These are phyloP conservation scores for Endogone sp. DNA, from an alignment of 192 early-diverging fungal species.

Conservation along the genomic window DNA sequence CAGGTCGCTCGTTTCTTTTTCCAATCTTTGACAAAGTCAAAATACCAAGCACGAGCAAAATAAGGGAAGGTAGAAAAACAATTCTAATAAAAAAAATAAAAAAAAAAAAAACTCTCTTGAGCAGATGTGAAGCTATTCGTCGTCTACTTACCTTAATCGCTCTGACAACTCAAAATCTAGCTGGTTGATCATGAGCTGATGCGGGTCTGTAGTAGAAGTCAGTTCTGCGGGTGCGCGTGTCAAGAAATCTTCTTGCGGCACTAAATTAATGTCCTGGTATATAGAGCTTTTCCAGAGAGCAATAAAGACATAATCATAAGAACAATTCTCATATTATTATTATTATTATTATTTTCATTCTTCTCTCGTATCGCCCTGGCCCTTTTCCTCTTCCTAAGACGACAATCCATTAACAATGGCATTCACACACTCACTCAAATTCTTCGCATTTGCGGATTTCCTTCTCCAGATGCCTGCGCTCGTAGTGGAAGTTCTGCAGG, in stretches of 20 bases:
- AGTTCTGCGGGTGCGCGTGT: constrained; percentile 21
- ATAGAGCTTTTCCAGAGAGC: constrained; percentile 34
- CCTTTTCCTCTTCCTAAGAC: neutral
- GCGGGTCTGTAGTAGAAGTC: constrained; percentile 25
- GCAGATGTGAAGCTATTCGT: neutral
- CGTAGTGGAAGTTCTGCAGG: constrained; percentile 55
- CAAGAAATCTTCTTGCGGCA: constrained; percentile 36
- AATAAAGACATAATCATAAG: neutral
- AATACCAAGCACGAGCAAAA: neutral
- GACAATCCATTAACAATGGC: neutral
- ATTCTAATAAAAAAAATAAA: no score
- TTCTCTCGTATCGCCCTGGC: no score
- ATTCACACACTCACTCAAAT: constrained; percentile 38
- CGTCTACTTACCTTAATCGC: constrained; percentile 28
- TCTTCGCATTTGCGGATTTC: constrained; percentile 53
- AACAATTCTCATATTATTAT: neutral
- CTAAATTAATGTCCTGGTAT: constrained; percentile 47
- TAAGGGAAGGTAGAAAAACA: neutral
- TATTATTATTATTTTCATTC: no score
- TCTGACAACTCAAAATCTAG: constrained; percentile 49
- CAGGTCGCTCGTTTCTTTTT: neutral
- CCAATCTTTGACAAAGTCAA: neutral
- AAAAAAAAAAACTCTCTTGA: no score
- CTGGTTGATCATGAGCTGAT: constrained; percentile 50
- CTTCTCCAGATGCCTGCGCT: constrained; percentile 47